These are phyloP conservation scores for Glycine latifolia DNA, from an alignment of 306 rosid species.

Conservation along the genomic window DNA sequence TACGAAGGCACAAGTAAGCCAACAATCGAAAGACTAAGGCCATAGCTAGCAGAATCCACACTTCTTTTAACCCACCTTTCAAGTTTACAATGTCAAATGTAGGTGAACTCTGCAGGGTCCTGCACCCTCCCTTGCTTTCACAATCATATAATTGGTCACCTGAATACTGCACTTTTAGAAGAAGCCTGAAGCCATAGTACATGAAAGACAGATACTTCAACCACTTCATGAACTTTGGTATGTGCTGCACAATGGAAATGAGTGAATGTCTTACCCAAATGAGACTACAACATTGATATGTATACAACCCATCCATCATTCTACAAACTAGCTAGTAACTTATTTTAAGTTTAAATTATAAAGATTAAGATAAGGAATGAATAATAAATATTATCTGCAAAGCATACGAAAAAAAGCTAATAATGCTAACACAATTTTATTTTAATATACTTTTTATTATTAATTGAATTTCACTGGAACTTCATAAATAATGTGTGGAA, in stretches of 20 bases:
- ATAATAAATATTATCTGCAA: no score
- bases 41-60: conserved; percentile 81
- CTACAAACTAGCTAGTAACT: no score
- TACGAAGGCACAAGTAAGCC: conserved; percentile 77
- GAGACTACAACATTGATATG: no score
- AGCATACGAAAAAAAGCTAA: no score
- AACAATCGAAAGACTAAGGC: conserved; percentile 69
- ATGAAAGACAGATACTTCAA: conserved; percentile 86
- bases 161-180: conserved; percentile 87
- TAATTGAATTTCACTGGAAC: no score
- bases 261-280: no score
- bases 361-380: no score
- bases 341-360: no score
- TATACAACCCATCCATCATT: no score
- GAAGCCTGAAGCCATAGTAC: conserved; percentile 89
- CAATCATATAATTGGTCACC: conserved; percentile 85
- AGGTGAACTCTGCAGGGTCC: conserved; percentile 77
- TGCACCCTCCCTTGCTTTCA: conserved; percentile 74
- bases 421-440: no score
- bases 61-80: conserved; percentile 79
- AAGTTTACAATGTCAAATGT: conserved; percentile 75
- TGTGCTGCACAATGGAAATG: conserved; percentile 62
- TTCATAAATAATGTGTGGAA: no score
- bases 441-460: no score
- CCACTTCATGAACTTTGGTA: conserved; percentile 88